These are phyloP conservation scores for Rhexocercosporidium sp. DNA, from an alignment of 2,329 filamentous ascomycete species.

Conservation along the genomic window DNA sequence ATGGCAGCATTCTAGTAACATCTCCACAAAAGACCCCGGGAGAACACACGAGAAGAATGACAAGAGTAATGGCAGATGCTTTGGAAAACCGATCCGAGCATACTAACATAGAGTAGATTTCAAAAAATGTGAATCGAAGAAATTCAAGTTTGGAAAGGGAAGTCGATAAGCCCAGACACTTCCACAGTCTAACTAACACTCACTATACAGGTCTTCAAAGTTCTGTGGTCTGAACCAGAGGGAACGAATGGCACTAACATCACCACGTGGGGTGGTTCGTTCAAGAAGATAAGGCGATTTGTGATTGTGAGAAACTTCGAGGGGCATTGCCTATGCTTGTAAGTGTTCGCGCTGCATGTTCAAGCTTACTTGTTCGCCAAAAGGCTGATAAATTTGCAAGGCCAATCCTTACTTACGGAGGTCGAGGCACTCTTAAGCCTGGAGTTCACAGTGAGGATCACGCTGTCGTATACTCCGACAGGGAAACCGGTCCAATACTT, in stretches of 20 bases:
- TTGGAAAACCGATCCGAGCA: too few relatives aligned
- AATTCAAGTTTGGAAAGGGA: background rate
- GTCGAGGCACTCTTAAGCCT: constrained; percentile 18
- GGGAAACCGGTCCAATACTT: background rate
- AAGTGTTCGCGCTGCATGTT: constrained; percentile 7
- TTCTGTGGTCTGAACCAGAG: constrained; percentile 17
- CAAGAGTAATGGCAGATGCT: too few relatives aligned
- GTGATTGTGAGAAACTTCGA: constrained; percentile 12
- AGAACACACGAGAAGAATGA: too few relatives aligned
- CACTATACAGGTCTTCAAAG: constrained; percentile 17
- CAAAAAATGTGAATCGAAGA: background rate
- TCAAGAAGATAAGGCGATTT: constrained; percentile 30
- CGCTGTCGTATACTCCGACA: constrained; percentile 9
- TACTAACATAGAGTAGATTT: background rate
- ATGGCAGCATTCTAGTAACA: too few relatives aligned
- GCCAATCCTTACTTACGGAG: constrained; percentile 20
- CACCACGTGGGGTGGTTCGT: background rate
- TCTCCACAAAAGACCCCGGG: too few relatives aligned
- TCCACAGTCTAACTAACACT: too few relatives aligned
- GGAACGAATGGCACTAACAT: background rate
- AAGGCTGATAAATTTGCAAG: background rate
- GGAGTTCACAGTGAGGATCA: constrained; percentile 20
- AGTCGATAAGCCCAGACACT: background rate
- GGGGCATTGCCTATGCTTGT: constrained; percentile 33
- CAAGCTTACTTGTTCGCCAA: too few relatives aligned